A percentile compares a stretch with the other conserved stretches of the same genome.
Conservation (phyloP, 305 asterid species). For the Solanum chacoense region DNA sequence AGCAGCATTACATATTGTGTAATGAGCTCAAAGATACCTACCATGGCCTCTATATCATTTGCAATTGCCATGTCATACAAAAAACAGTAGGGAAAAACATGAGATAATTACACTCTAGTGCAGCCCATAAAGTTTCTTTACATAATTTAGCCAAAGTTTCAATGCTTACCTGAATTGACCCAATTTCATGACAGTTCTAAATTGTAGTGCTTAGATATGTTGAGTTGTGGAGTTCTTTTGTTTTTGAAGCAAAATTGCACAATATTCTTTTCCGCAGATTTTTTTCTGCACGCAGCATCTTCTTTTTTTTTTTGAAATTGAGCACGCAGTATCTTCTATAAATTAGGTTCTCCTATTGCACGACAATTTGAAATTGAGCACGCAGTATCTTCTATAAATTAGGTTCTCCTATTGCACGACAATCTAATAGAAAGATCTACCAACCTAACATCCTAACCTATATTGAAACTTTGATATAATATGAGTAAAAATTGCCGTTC, state of each 20-base stretch:
- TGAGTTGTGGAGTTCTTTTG: not conserved
- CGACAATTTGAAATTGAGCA: not conserved
- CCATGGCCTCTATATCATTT: not conserved
- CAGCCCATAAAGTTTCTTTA: not conserved
- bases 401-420: not conserved
- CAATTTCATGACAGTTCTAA: not conserved
- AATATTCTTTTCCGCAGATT: not conserved
- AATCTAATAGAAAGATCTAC: not conserved
- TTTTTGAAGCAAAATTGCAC: not conserved
- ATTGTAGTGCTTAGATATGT: not conserved
- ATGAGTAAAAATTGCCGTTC: not conserved
- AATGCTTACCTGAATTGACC: not conserved
- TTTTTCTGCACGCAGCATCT: not conserved
- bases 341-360: not conserved
- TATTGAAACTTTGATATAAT: not conserved
- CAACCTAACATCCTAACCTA: not conserved
- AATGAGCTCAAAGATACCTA: not conserved
- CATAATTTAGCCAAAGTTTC: not conserved
- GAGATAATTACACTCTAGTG: not conserved
- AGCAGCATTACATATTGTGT: not conserved
- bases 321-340: not conserved
- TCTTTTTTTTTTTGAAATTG: too few species aligned
- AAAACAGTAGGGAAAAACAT: not conserved
- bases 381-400: not conserved
- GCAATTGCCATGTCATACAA: not conserved